Evolutionary conservation across 73 alveolate species (phyloP), one percentile per base, ranked within the genome.

Genomic region (Paramecium sonneborni): DNA sequence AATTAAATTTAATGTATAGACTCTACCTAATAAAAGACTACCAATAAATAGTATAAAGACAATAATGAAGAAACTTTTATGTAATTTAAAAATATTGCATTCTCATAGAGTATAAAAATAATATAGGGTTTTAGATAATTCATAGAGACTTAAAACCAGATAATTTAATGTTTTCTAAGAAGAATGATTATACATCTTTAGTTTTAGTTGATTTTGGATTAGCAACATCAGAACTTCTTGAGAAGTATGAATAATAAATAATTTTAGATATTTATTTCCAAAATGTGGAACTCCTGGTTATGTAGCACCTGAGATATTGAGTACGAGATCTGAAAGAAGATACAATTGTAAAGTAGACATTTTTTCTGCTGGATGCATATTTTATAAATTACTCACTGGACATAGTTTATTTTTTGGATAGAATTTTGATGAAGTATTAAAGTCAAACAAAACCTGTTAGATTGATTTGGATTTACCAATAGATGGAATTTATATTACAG

Each of bases 281-380:
- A 79, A 79, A 79, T 79, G 90, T 20, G 97, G 97, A 15, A 93
- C 97, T 2, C 95, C 97, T 20, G 86, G 87, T 10, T 93, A 93
- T 92, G 93, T 93, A 85, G 94, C 97, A 7, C 97, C 97, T n/a
- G 97, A 93, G 86, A 86, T 87, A 28, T 85, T 93, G 5, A 93
- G 68, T 58, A 85, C 92, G 1, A 91, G 91, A 52, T 57, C 56
- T 23, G 34, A 21, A 57, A 7, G 14, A 20, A 79, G 74, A 79
- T 79, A 79, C 41, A 79, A 79, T 79, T 39, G 88, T 9, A 86
- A 74, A 24, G 89, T 85, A 24, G 94, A 88, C 76, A 32, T 88
- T 3, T 88, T 82, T 82, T 55, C 88, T 38, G 87, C 85, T 11
- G 95, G 95, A 12, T 62, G 91, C 85, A 85, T 92, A 18, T 85